Evolutionary conservation across 306 rosid genomes (phyloP).

Genomic region (Mimosa bimucronata): DNA sequence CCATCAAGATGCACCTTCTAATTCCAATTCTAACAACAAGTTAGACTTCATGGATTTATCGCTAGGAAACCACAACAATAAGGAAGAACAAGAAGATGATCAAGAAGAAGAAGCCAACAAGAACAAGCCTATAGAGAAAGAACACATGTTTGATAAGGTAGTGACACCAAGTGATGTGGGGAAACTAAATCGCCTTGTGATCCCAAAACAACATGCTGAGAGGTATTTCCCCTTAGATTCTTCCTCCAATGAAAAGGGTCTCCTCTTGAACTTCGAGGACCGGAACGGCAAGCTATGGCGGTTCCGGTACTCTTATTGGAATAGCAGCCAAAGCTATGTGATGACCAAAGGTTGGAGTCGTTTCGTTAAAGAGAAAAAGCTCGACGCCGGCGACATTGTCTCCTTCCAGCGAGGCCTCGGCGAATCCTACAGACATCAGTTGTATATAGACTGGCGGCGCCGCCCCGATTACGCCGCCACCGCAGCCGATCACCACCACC

Average conservation of each 20-base stretch:
- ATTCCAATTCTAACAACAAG: constrained; percentile 24
- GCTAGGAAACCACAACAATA: constrained; percentile 25
- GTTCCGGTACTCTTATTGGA: constrained; percentile 87
- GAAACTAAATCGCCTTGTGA: constrained; percentile 79
- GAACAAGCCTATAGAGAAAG: constrained; percentile 49
- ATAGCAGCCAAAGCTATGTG: constrained; percentile 91
- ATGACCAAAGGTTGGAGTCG: constrained; percentile 97
- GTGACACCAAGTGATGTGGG: constrained; percentile 94
- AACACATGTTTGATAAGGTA: constrained; percentile 88
- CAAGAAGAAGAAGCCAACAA: constrained; percentile 20
- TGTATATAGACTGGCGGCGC: constrained; percentile 75
- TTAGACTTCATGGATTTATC: constrained; percentile 50
- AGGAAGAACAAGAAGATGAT: constrained; percentile 1
- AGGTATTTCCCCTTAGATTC: constrained; percentile 76
- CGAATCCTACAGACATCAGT: constrained; percentile 47
- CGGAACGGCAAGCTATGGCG: constrained; percentile 74
- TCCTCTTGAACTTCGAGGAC: constrained; percentile 72
- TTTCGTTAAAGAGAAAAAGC: constrained; percentile 85
- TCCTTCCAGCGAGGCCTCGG: constrained; percentile 79
- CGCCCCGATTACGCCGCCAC: constrained; percentile 36
- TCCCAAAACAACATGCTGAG: constrained; percentile 85
- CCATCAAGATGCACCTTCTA: constrained; percentile 33
- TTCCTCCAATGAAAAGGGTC: constrained; percentile 75
- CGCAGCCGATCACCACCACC: neutral
- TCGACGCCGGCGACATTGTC: constrained; percentile 81